phyloP scores from a whole-genome alignment of 2,329 filamentous ascomycete species.

The Sporothrix luriei region DNA sequence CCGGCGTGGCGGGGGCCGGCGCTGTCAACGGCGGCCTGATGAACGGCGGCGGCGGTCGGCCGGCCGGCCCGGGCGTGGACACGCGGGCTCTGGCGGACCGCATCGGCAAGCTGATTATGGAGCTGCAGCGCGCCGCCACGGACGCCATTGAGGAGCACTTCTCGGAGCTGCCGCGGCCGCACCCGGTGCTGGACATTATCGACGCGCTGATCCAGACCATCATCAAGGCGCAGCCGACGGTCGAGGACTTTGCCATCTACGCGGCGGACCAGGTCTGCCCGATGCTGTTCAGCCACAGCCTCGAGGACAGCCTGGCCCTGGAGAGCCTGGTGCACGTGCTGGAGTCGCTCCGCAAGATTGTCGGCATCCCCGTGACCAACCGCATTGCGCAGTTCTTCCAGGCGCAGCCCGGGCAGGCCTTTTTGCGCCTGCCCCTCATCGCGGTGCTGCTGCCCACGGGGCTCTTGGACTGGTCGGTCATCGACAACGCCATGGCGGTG shows the following conservation, averaged over 20 bases:
- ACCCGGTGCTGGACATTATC: conserved; percentile 63
- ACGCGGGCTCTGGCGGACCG: conserved; percentile 56
- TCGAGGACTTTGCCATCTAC: conserved; percentile 61
- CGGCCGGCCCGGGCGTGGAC: conserved; percentile 52
- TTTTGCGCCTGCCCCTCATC: conserved; percentile 61
- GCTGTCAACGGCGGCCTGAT: conserved; percentile 40
- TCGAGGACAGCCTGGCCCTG: conserved; percentile 58
- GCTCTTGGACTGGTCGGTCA: conserved; percentile 63
- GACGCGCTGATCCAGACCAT: conserved; percentile 64
- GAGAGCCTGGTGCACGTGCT: conserved; percentile 66
- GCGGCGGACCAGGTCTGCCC: conserved; percentile 63
- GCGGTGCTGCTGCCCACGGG: conserved; percentile 62
- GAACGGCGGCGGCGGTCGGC: conserved; percentile 55
- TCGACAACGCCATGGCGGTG: conserved; percentile 73
- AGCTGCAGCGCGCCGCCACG: conserved; percentile 58
- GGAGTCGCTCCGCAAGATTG: conserved; percentile 62
- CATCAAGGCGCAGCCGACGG: conserved; percentile 64
- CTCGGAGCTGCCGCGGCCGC: conserved; percentile 59
- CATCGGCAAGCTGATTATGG: conserved; percentile 60
- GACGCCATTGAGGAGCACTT: conserved; percentile 63
- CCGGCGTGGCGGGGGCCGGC: conserved; percentile 35
- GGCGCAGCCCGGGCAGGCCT: conserved; percentile 57
- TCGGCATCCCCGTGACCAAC: conserved; percentile 56
- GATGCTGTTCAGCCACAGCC: conserved; percentile 55
- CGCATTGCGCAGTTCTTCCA: conserved; percentile 60